Percentiles rank a stretch among this genome's conserved stretches.
Conservation (phyloP, 2,329 filamentous ascomycete genomes). For the Colletotrichum scovillei region DNA sequence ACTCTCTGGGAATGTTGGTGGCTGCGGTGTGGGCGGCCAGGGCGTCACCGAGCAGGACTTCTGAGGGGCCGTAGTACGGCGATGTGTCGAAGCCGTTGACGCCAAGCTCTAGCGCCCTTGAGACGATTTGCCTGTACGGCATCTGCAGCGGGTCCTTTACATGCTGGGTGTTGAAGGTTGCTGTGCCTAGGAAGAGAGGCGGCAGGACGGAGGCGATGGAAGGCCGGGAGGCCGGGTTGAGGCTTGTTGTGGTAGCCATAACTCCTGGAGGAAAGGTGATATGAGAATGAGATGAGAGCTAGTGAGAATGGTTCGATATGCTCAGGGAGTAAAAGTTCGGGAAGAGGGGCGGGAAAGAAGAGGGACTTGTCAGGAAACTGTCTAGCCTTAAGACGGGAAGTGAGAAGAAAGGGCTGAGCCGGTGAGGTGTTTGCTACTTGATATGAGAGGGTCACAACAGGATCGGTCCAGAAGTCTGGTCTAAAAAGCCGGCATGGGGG, state of each 20-base stretch:
- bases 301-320: not conserved
- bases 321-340: not conserved
- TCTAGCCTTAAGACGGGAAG: not conserved
- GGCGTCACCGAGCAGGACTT: constrained; percentile 34
- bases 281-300: not conserved
- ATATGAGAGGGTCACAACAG: constrained; percentile 13
- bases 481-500: not conserved
- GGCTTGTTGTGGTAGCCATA: constrained; percentile 26
- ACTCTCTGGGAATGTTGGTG: constrained; percentile 46
- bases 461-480: constrained; percentile 4
- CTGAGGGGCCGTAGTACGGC: constrained; percentile 33
- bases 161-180: constrained; percentile 89
- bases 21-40: constrained; percentile 69
- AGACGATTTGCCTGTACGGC: constrained; percentile 33
- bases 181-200: constrained; percentile 87
- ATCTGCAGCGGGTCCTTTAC: constrained; percentile 53
- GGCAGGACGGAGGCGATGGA: constrained; percentile 66
- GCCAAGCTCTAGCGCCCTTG: constrained; percentile 27
- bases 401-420: not conserved
- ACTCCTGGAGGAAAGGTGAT: not conserved
- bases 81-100: constrained; percentile 34
- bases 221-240: constrained; percentile 12
- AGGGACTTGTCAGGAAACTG: not conserved
- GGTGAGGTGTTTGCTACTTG: constrained; percentile 9
- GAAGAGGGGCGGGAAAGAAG: not conserved